Base-by-base conservation (phyloP, 441 rosid genomes). In the Populus hybrid region DNA sequence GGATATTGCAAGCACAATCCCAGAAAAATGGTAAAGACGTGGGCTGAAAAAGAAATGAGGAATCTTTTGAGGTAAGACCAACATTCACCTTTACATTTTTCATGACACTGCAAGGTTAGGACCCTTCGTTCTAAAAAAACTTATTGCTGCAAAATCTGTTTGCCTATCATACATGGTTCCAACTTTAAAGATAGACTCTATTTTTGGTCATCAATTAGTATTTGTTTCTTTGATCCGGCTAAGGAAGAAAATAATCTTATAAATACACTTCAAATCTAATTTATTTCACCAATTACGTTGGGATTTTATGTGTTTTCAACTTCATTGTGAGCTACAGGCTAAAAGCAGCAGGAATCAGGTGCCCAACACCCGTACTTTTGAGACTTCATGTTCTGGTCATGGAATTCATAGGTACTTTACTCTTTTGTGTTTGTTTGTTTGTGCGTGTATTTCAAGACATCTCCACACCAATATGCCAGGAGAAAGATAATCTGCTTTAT, bases 31-130 rank as follows among this genome's bases (percentile, higher is more conserved):
- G 99, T 95, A 28, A 89, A 92, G 83, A 94, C 93, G 0, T 95
- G 98, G 98, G 99, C 99, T 81, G 99, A 95, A 83, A 95, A 95
- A 80, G 99, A 95, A 89, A 89, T 90, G 88, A 90, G 99, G 84
- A 95, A 95, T 88, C 98, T 94, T 75, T 79, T 89, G 90, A 94
- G 99, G 99, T 88, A 80, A 82, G 61, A 23, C 40, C 34, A 72
- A 8, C 34, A 53, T 70, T 77, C 35, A 59, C 70, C 3, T 59
- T 69, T 26, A 3, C 23, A 42, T 76, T 18, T 73, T 38, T 71
- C 57, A 53, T 59, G 20, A 34, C 70, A 35, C 57, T 40, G 53
- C 59, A 72, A 11, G 5, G 57, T 46, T 46, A 42, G 50, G 50
- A 0, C 50, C 11, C 50, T 42, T 42, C 0, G 10, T 42, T 42